Conservation (phyloP, 2,329 filamentous ascomycete genomes). For the Venturia oleaginea region DNA sequence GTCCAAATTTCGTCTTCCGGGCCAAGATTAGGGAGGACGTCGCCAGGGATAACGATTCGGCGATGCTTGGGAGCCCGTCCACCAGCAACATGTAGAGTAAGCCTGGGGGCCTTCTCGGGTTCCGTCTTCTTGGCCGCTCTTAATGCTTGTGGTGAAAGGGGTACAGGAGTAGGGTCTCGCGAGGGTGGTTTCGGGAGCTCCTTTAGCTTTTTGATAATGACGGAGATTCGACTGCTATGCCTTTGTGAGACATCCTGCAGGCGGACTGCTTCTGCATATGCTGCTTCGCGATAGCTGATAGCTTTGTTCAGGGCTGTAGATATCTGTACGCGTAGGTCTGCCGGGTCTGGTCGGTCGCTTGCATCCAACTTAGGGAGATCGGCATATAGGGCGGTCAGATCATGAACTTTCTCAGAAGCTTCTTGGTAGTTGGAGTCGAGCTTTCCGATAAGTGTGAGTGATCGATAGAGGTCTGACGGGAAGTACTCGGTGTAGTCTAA, state of each 20-base stretch:
- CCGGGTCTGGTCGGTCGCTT: conserved; percentile 42
- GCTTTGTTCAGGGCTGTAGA: conserved; percentile 47
- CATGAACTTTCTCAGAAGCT: conserved; percentile 37
- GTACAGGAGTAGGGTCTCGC: conserved; percentile 47
- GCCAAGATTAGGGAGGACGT: conserved; percentile 36
- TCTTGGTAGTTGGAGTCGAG: conserved; percentile 37
- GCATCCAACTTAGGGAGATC: conserved; percentile 41
- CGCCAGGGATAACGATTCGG: conserved; percentile 32
- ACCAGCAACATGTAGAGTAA: conserved; percentile 10
- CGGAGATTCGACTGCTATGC: conserved; percentile 47
- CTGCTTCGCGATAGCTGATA: conserved; percentile 45
- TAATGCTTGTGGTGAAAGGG: conserved; percentile 32
- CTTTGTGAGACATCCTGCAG: conserved; percentile 49
- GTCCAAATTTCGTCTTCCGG: conserved; percentile 23
- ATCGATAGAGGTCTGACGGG: conserved; percentile 54
- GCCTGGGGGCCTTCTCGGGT: conserved; percentile 6
- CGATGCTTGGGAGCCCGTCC: conserved; percentile 18
- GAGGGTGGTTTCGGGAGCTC: conserved; percentile 52
- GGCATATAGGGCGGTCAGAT: conserved; percentile 39
- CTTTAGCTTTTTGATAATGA: conserved; percentile 53
- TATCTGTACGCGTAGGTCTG: conserved; percentile 45
- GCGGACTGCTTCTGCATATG: conserved; percentile 47
- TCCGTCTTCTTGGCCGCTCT: conserved; percentile 19
- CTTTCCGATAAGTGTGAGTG: conserved; percentile 50
- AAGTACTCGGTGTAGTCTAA: conserved; percentile 63